These are phyloP conservation scores for Wickerhamomyces hampshirensis DNA, from an alignment of 805 yeast genomes.

Conservation along the genomic window DNA sequence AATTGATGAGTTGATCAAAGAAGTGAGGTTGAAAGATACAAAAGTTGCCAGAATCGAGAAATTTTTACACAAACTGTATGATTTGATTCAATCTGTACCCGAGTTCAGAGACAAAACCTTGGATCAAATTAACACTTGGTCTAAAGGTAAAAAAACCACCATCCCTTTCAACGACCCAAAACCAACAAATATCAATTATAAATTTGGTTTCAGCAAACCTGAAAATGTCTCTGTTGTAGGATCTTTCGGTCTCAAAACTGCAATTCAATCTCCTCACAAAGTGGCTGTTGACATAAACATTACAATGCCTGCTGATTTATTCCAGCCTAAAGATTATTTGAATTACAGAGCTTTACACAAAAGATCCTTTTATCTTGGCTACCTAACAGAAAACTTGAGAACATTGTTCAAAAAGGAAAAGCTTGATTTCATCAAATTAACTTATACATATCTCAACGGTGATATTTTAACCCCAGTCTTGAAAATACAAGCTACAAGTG, in stretches of 20 bases:
- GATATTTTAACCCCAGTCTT: constrained; percentile 76
- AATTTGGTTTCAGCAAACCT: constrained; percentile 66
- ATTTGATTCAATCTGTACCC: constrained; percentile 60
- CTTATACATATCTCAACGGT: constrained; percentile 69
- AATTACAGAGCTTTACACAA: constrained; percentile 89
- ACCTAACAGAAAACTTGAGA: constrained; percentile 61
- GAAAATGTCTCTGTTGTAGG: constrained; percentile 77
- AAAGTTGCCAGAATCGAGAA: constrained; percentile 65
- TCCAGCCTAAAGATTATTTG: constrained; percentile 83
- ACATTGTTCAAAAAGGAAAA: constrained; percentile 47
- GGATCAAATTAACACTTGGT: constrained; percentile 52
- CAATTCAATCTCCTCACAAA: constrained; percentile 58
- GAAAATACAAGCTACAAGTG: constrained; percentile 51
- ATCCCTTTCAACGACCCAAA: constrained; percentile 91
- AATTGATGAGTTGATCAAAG: constrained; percentile 85
- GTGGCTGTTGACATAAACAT: constrained; percentile 73
- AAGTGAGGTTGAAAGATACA: constrained; percentile 68
- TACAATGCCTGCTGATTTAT: constrained; percentile 71
- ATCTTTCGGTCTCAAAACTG: constrained; percentile 83
- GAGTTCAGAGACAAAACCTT: constrained; percentile 46
- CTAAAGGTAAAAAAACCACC: constrained; percentile 47
- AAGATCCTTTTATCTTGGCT: constrained; percentile 82
- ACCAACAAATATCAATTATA: constrained; percentile 68
- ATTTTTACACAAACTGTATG: constrained; percentile 69
- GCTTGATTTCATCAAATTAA: constrained; percentile 43